phyloP scores from a whole-genome alignment of 345 rosid species.

The Dovyalis caffra region DNA sequence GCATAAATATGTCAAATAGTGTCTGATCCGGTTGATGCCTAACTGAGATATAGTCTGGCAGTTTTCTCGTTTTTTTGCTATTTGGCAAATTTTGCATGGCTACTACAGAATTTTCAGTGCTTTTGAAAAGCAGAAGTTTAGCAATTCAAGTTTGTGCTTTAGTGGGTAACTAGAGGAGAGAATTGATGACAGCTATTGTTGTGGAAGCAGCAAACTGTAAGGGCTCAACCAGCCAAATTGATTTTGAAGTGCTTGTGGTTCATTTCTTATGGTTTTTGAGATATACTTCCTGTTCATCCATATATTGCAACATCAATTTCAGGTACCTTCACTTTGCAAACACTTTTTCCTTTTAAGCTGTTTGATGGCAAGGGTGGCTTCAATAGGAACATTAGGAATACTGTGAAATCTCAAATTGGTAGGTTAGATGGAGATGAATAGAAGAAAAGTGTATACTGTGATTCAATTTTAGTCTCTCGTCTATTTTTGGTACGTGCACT shows the following conservation, averaged over 20 bases:
- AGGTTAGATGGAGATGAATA: slow-evolving; percentile 2
- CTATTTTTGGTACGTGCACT: not conserved
- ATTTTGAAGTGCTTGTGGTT: not conserved
- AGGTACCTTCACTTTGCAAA: not conserved
- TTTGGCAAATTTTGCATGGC: slow-evolving; percentile 8
- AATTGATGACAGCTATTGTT: not conserved
- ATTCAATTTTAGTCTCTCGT: slow-evolving; percentile 12
- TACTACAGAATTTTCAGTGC: not conserved
- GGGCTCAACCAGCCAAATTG: not conserved
- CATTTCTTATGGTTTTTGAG: slow-evolving; percentile 6
- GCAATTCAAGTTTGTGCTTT: not conserved
- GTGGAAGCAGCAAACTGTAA: slow-evolving; percentile 4
- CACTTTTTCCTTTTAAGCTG: not conserved
- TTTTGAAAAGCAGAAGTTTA: not conserved
- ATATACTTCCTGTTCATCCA: not conserved
- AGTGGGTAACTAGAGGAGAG: not conserved
- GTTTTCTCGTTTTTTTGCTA: not conserved
- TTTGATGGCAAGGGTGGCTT: not conserved
- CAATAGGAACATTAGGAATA: slow-evolving; percentile 3
- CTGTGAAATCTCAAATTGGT: slow-evolving; percentile 1
- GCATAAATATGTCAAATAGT: slow-evolving; percentile 4
- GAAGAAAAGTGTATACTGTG: not conserved
- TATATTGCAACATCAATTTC: not conserved
- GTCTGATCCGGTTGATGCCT: not conserved
- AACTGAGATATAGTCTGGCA: not conserved